Base-by-base conservation (phyloP, 257 asterid species). In the Solanum neorickii region DNA sequence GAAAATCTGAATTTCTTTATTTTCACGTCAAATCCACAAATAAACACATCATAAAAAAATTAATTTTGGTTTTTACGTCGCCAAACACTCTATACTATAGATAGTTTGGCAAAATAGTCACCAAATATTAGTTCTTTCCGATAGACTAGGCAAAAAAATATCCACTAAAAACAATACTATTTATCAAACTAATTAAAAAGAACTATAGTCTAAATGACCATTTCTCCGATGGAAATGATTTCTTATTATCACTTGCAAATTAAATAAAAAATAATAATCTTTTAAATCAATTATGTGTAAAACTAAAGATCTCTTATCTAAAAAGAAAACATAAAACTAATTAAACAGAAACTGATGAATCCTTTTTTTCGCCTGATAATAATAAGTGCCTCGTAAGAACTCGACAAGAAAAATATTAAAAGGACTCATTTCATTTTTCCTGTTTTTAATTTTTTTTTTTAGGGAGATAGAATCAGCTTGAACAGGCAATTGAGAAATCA, bases 381-480 rank as follows among this genome's bases (percentile, higher is more conserved):
- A 5, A 15, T 49, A 15, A 9, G 0, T 20, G 25, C 12, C 25
- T 5, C 9, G 1, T 52, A 10, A 52, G 11, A 18, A 56, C 2
- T 56, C 18, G 62, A 56, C 11, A 18, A 44, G 62, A 7, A 52
- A 52, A 16, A 1, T 1, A 52, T 52, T 18, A 1, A 18, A 56
- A 56, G n/a, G 62, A 56, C n/a, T 18, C n/a, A 56, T 18, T 56
- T 56, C n/a, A 18, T 56, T 18, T 56, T 60, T 12, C 68, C 14
- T 21, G 29, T 60, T 23, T 20, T 3, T 60, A 23, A 5, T 13
- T 66, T 83, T 25, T 9, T 13, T 35, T 37, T 33, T 33, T 86
- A 88, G 91, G 92, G 92, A 14, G 88, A 59, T 25, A 66, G 52
- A 46, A 59, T 88, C 77, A 87, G 88, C 88, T 21, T 90, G 27